phyloP scores from a whole-genome alignment of 1,139 yeast genomes.

The Yamadazyma atlantica region DNA sequence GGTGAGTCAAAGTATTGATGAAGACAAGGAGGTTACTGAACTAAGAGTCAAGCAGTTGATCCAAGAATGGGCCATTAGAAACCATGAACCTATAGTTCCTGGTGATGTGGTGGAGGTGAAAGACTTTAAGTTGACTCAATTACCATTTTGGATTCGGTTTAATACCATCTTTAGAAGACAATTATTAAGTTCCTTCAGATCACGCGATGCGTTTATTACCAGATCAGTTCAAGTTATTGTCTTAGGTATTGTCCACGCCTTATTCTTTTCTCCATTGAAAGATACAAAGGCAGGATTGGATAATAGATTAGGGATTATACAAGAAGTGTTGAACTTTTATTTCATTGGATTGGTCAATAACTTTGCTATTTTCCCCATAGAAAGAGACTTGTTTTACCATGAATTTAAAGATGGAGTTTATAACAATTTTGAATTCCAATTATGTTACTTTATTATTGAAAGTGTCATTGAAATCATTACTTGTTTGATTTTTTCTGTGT shows the following conservation, averaged over 20 bases:
- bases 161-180: constrained; percentile 34
- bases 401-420: constrained; percentile 77
- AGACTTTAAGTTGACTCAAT: constrained; percentile 19
- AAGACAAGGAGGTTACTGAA: constrained; percentile 27
- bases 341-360: constrained; percentile 81
- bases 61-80: constrained; percentile 32
- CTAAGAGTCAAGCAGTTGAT: constrained; percentile 37
- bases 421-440: constrained; percentile 64
- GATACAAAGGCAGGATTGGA: constrained; percentile 56
- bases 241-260: constrained; percentile 62
- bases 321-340: constrained; percentile 70
- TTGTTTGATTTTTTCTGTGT: constrained; percentile 55
- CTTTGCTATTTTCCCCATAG: constrained; percentile 70
- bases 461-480: constrained; percentile 71
- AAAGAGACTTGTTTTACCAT: constrained; percentile 72
- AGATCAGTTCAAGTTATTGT: constrained; percentile 67
- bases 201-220: constrained; percentile 62
- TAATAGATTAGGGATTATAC: constrained; percentile 73
- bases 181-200: constrained; percentile 52
- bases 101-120: constrained; percentile 18
- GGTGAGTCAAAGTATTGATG: constrained; percentile 49
- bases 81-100: constrained; percentile 3
- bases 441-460: constrained; percentile 65
- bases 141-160: constrained; percentile 27
- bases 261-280: constrained; percentile 71